phyloP scores from a whole-genome alignment of 257 asterid species.

The Penstemon newberryi region DNA sequence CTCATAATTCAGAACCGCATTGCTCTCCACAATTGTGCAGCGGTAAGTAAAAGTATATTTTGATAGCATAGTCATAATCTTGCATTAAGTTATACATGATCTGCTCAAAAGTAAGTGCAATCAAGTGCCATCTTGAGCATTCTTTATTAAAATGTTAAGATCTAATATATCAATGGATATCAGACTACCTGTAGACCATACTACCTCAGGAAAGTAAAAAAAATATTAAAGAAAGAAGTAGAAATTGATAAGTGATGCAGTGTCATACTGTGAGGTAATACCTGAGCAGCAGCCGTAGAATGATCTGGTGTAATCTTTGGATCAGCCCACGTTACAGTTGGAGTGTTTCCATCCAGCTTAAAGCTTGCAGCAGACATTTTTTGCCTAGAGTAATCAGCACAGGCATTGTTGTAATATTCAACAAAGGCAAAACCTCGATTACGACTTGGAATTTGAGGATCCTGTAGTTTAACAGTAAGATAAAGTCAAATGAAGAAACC shows the following conservation, averaged over 20 bases:
- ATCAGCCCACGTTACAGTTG: constrained; percentile 95
- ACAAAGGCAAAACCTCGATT: constrained; percentile 97
- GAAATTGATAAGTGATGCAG: constrained; percentile 5
- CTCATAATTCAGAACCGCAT: too few relatives aligned
- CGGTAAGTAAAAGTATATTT: too few relatives aligned
- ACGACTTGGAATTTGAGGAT: constrained; percentile 78
- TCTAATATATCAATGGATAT: constrained; percentile 5
- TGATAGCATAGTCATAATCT: too few relatives aligned
- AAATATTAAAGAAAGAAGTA: neutral
- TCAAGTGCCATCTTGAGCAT: constrained; percentile 4
- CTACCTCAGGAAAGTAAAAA: constrained; percentile 10
- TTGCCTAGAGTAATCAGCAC: constrained; percentile 91
- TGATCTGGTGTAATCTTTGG: constrained; percentile 81
- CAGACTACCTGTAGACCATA: constrained; percentile 5
- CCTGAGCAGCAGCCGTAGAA: constrained; percentile 88
- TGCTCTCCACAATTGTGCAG: too few relatives aligned
- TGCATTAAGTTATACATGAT: too few relatives aligned
- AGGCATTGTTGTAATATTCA: constrained; percentile 90
- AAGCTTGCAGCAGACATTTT: constrained; percentile 63
- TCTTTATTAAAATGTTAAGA: constrained; percentile 7
- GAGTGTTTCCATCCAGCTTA: constrained; percentile 79
- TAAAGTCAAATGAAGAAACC: constrained; percentile 29
- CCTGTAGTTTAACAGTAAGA: constrained; percentile 49
- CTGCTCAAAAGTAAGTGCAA: too few relatives aligned
- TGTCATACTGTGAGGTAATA: constrained; percentile 31